phyloP scores from a whole-genome alignment of 2,329 filamentous ascomycete species.

The Cladosporium velox region DNA sequence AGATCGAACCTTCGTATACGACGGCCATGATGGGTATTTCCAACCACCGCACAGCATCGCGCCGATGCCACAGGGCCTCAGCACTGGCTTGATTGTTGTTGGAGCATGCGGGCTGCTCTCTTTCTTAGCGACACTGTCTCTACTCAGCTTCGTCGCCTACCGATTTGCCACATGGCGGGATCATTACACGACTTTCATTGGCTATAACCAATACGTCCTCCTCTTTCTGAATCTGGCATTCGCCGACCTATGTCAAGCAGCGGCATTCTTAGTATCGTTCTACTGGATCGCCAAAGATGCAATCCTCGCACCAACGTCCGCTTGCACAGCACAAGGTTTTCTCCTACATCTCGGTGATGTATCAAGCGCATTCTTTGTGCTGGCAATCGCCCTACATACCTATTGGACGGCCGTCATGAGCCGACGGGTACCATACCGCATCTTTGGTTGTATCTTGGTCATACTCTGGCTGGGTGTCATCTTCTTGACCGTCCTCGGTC shows the following conservation, averaged over 20 bases:
- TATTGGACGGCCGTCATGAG: constrained; percentile 63
- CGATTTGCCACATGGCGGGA: constrained; percentile 35
- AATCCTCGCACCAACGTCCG: constrained; percentile 55
- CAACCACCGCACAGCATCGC: constrained; percentile 17
- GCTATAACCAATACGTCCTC: constrained; percentile 66
- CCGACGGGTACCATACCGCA: constrained; percentile 53
- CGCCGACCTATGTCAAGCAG: constrained; percentile 68
- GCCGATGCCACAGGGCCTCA: constrained; percentile 8
- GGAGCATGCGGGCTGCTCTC: constrained; percentile 17
- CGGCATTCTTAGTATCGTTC: constrained; percentile 65
- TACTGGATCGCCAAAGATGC: constrained; percentile 58
- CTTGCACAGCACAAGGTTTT: constrained; percentile 67
- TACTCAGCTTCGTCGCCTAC: constrained; percentile 37
- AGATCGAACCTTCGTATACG: constrained; percentile 2
- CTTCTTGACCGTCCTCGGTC: constrained; percentile 56
- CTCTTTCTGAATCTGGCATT: constrained; percentile 69
- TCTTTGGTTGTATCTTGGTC: constrained; percentile 54
- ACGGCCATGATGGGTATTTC: constrained; percentile 14
- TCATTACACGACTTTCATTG: constrained; percentile 36
- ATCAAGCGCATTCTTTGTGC: constrained; percentile 67
- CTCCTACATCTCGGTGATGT: constrained; percentile 68
- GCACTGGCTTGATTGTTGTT: constrained; percentile 8
- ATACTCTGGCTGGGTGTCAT: constrained; percentile 62
- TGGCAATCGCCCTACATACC: constrained; percentile 66
- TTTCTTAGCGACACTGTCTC: constrained; percentile 25